Evolutionary conservation across 805 yeast species (phyloP).

Genomic region (Pichia thaimueangensis): DNA sequence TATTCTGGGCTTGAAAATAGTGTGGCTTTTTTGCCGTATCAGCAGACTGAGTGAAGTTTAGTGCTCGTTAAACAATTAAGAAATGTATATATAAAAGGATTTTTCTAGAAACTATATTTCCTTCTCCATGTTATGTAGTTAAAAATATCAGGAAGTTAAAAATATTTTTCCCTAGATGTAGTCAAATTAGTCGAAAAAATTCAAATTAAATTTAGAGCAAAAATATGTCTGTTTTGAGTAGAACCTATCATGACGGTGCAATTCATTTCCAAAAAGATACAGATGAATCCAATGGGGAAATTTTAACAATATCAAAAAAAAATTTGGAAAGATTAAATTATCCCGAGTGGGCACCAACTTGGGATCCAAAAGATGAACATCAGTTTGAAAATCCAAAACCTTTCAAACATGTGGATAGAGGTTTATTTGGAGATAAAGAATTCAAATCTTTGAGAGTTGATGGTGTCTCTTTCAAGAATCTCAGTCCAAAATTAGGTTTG

Average conservation of each 20-base stretch:
- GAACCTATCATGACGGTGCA: conserved; percentile 7
- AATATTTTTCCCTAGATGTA: no score
- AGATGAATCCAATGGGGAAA: conserved; percentile 7
- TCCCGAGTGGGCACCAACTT: conserved; percentile 16
- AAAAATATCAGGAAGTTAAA: no score
- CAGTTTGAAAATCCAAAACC: conserved; percentile 37
- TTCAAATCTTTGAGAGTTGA: conserved; percentile 41
- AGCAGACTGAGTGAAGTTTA: no score
- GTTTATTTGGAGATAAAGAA: conserved; percentile 49
- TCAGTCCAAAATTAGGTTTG: conserved; percentile 68
- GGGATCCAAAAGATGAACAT: conserved; percentile 15
- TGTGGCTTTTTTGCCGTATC: no score
- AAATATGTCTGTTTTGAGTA: conserved; percentile 5
- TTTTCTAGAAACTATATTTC: no score
- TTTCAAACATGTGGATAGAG: conserved; percentile 56
- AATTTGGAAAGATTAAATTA: conserved; percentile 8
- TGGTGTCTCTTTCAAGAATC: conserved; percentile 29
- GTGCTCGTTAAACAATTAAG: no score
- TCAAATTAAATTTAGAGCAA: no score
- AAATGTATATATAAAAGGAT: no score
- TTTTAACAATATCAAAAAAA: conserved; percentile 8
- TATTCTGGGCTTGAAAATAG: no score
- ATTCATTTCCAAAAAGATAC: conserved; percentile 11
- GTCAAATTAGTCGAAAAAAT: no score
- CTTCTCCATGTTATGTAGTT: no score